Conservation (phyloP, 306 rosid species). For the Oxytropis ochrocephala region DNA sequence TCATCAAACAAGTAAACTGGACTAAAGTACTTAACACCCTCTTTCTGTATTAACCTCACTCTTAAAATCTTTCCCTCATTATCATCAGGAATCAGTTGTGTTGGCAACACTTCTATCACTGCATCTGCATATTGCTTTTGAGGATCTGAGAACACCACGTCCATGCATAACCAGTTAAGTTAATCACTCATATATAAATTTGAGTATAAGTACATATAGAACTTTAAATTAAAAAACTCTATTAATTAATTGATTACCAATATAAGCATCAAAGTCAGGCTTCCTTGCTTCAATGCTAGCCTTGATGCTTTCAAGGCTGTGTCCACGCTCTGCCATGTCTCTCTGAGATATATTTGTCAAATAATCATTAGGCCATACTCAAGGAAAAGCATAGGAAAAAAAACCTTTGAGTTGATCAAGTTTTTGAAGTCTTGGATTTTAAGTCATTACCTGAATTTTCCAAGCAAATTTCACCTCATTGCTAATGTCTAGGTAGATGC, state of each 20-base stretch:
- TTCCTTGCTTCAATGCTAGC: slow-evolving; percentile 97
- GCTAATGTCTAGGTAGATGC: slow-evolving; percentile 97
- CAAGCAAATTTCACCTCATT: slow-evolving; percentile 97
- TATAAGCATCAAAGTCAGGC: slow-evolving; percentile 93
- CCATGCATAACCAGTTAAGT: neutral
- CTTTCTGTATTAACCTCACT: slow-evolving; percentile 91
- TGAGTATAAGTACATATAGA: neutral
- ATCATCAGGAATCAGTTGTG: slow-evolving; percentile 76
- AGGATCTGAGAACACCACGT: slow-evolving; percentile 52
- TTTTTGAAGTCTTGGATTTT: neutral
- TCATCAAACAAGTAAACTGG: slow-evolving; percentile 97
- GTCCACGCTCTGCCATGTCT: slow-evolving; percentile 99
- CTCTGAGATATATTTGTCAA: slow-evolving; percentile 45
- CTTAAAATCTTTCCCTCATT: slow-evolving; percentile 89
- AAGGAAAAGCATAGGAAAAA: neutral
- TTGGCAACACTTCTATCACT: slow-evolving; percentile 96
- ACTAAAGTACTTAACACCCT: slow-evolving; percentile 69
- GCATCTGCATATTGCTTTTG: slow-evolving; percentile 98
- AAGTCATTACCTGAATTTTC: slow-evolving; percentile 84
- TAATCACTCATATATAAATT: neutral
- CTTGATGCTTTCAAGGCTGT: slow-evolving; percentile 98
- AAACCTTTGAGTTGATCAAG: neutral
- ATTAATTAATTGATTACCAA: slow-evolving; percentile 47
- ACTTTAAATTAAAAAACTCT: neutral
- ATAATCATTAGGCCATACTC: slow-evolving; percentile 12